These are phyloP conservation scores for Solanum chacoense DNA, from an alignment of 305 asterid species.

Conservation along the genomic window DNA sequence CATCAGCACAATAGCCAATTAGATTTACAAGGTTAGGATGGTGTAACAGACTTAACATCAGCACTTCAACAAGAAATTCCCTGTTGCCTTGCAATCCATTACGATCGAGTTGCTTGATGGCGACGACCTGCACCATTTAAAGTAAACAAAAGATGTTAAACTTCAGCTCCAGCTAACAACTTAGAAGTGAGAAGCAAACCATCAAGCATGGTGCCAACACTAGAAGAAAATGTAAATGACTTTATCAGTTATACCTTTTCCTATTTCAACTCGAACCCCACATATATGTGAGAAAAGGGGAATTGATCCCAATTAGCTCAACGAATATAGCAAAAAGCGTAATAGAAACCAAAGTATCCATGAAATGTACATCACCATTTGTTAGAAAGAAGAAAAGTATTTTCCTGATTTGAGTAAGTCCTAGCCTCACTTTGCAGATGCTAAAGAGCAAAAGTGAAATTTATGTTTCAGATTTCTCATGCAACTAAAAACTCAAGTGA, in stretches of 20 bases:
- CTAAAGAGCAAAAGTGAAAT: background rate
- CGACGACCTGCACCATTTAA: background rate
- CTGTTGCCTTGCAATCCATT: constrained; percentile 13
- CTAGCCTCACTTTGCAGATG: background rate
- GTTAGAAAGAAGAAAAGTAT: background rate
- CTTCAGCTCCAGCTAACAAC: background rate
- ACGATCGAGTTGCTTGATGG: constrained; percentile 7
- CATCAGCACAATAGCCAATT: constrained; percentile 22
- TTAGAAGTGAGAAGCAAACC: background rate
- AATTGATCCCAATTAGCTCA: background rate
- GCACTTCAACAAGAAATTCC: constrained; percentile 11
- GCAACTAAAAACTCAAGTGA: background rate
- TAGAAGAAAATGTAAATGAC: background rate
- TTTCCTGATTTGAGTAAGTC: background rate
- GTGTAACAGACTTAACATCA: constrained; percentile 9
- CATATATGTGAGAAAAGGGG: background rate
- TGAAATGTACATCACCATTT: background rate
- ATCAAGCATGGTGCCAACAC: background rate
- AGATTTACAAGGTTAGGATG: constrained; percentile 17
- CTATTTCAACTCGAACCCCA: background rate
- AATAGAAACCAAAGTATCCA: background rate
- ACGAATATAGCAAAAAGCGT: background rate
- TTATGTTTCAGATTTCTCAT: background rate
- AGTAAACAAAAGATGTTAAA: background rate
- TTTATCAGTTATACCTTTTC: background rate